Base-by-base conservation (phyloP, 345 rosid species). In the Euphorbia tirucalli region DNA sequence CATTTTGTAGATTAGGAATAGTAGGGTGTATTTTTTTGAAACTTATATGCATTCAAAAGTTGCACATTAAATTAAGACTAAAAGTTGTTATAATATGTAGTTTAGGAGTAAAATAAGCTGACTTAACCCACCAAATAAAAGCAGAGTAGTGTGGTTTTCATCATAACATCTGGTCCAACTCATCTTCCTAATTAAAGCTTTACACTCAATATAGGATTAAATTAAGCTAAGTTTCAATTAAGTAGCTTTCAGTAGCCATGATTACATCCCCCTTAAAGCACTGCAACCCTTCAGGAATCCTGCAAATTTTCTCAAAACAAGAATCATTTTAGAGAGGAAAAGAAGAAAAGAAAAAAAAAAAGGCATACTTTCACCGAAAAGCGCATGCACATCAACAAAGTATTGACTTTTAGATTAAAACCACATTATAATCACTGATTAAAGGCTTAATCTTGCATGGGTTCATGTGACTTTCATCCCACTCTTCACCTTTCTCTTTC, bases 351-450 rank as follows among this genome's bases (percentile, higher is more conserved):
- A 31, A 61, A 6, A 61, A 19, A 8, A 3, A n/a, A 41, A 43
- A 64, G 25, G 25, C 70, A 61, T 32, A 62, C 85, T 83, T 81
- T 83, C 90, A 85, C 90, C 88, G 88, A 88, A 86, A 86, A 88
- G 90, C 80, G 82, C 54, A 69, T 68, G 68, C 77, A 68, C 85
- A 62, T 78, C 78, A 66, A 44, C 82, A 77, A 43, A 13, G 56
- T 77, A 79, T 82, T 82, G 85, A 80, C 88, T 86, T 84, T 35
- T 79, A 68, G 79, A 77, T 69, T 69, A 66, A n/a, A 63, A 70
- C 50, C 80, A 71, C 81, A 79, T 77, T 71, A 78, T 72, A 77
- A 65, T 75, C 84, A 71, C 85, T 81, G 72, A 78, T 70, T 80
- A 77, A 83, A 79, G 80, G 63, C 66, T 75, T 39, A 65, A 75